Conservation (phyloP, 768 basidiomycete species). For the Termitomyces sp. region DNA sequence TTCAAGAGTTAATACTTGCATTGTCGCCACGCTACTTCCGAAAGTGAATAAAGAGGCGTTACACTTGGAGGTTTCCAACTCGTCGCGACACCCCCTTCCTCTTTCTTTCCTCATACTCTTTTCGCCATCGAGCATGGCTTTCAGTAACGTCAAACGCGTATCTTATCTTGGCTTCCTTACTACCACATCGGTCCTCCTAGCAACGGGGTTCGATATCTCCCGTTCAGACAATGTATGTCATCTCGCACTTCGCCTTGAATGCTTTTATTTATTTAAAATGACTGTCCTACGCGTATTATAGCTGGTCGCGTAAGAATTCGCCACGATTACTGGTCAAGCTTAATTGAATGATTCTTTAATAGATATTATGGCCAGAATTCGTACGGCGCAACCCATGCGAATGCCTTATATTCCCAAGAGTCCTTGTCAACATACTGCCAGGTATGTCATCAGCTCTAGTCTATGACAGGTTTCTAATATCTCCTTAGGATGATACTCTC, state of each 20-base stretch:
- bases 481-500: slow-evolving; percentile 53
- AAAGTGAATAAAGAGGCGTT: slow-evolving; percentile 7
- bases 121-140: slow-evolving; percentile 7
- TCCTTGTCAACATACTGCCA: slow-evolving; percentile 60
- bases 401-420: slow-evolving; percentile 54
- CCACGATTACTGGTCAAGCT: background rate
- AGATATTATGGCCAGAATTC: slow-evolving; percentile 79
- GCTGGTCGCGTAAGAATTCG: slow-evolving; percentile 49
- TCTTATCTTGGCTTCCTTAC: background rate
- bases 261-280: background rate
- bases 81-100: background rate
- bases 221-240: slow-evolving; percentile 33
- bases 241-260: background rate
- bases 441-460: slow-evolving; percentile 25
- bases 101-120: background rate
- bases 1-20: slow-evolving; percentile 5
- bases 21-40: background rate
- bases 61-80: background rate
- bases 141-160: background rate
- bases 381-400: slow-evolving; percentile 53
- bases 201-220: slow-evolving; percentile 28
- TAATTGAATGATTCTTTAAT: slow-evolving; percentile 2
- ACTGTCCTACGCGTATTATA: slow-evolving; percentile 14
- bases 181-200: slow-evolving; percentile 3
- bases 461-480: background rate